These are phyloP conservation scores for Logfia minima DNA, from an alignment of 129 eudicot species.

Conservation along the genomic window DNA sequence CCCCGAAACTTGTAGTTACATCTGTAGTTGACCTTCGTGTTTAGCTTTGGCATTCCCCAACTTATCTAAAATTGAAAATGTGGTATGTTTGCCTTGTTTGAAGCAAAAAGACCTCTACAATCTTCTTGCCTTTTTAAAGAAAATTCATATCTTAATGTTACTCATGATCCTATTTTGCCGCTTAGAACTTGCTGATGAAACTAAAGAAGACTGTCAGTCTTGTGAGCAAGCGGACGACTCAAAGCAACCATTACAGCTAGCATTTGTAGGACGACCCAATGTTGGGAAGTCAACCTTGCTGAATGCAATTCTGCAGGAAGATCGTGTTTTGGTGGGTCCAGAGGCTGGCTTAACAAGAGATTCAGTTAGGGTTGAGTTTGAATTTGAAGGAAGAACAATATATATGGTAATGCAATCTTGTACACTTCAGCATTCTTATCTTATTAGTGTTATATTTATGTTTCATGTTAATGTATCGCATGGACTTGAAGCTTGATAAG, in stretches of 20 bases:
- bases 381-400: constrained; percentile 67
- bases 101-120: not conserved
- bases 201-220: constrained; percentile 35
- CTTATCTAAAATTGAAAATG: not conserved
- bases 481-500: not conserved
- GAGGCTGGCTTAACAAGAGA: constrained; percentile 98
- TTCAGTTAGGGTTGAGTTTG: constrained; percentile 76
- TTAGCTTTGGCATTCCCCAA: not conserved
- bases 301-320: constrained; percentile 80
- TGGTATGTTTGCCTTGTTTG: not conserved
- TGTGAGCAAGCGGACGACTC: constrained; percentile 60
- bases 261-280: constrained; percentile 92
- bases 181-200: constrained; percentile 42
- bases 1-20: not conserved
- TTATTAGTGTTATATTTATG: not conserved
- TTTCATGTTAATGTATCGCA: not conserved
- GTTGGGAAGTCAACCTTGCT: constrained; percentile 92
- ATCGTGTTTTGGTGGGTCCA: constrained; percentile 94
- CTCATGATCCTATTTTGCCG: constrained; percentile 1
- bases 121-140: not conserved
- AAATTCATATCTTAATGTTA: not conserved
- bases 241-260: constrained; percentile 80
- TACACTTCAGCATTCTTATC: not conserved
- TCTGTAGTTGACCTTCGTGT: not conserved
- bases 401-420: constrained; percentile 46